Conservation (phyloP, 768 basidiomycete species). For the Calocera cornea region DNA sequence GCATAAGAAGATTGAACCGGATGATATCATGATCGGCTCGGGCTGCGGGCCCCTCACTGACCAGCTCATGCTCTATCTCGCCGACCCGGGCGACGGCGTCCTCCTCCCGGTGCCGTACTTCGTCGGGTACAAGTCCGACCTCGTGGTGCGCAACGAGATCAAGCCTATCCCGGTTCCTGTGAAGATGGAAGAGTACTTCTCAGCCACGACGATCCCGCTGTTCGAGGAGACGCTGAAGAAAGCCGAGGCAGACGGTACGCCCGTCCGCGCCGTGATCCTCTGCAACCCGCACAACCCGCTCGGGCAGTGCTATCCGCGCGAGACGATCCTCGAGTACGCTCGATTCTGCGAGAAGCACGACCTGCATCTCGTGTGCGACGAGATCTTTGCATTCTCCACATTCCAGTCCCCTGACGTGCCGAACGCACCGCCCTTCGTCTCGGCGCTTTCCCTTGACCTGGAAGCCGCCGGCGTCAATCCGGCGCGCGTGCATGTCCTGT, state of each 20-base stretch:
- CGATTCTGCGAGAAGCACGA: background rate
- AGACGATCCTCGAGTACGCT: background rate
- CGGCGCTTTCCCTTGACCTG: background rate
- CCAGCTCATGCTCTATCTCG: background rate
- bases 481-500: conserved; percentile 1
- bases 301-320: background rate
- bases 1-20: background rate
- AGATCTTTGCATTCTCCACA: conserved; percentile 3
- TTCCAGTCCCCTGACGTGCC: background rate
- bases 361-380: conserved; percentile 1
- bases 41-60: background rate
- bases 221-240: background rate
- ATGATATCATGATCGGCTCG: background rate
- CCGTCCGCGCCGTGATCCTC: background rate
- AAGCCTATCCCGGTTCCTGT: background rate
- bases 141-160: background rate
- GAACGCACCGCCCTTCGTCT: background rate
- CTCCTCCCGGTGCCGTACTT: background rate
- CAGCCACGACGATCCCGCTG: background rate
- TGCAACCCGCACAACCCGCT: conserved; percentile 9
- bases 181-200: background rate
- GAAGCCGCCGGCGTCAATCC: background rate
- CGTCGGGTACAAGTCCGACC: background rate
- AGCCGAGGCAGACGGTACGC: background rate
- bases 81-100: background rate